Conservation (phyloP, 2,329 filamentous ascomycete genomes). For the Phialophora chinensis region DNA sequence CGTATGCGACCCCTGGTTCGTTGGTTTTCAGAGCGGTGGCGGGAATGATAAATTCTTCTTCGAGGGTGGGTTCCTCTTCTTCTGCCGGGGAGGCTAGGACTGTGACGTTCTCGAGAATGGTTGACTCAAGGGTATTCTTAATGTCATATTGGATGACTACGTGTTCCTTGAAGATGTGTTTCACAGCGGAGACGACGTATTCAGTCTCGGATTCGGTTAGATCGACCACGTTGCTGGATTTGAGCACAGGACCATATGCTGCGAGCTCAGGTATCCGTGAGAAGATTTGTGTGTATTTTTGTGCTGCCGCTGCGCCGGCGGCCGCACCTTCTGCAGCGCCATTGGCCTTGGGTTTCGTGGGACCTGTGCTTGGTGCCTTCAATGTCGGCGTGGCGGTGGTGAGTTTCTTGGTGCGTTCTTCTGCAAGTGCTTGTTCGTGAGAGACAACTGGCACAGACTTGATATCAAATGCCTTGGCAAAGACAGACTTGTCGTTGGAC, state of each 20-base stretch:
- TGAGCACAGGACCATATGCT: conserved; percentile 87
- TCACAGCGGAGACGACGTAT: conserved; percentile 90
- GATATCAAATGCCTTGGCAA: conserved; percentile 86
- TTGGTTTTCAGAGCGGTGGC: conserved; percentile 81
- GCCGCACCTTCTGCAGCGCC: conserved; percentile 76
- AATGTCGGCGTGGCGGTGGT: conserved; percentile 89
- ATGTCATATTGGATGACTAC: conserved; percentile 95
- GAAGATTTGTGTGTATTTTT: conserved; percentile 88
- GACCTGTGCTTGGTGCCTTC: conserved; percentile 84
- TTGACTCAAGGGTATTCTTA: conserved; percentile 94
- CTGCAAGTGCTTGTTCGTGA: conserved; percentile 91
- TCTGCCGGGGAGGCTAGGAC: conserved; percentile 79
- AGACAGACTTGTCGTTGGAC: conserved; percentile 84
- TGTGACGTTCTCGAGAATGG: conserved; percentile 86
- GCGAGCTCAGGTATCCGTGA: conserved; percentile 89
- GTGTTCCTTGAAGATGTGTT: conserved; percentile 98
- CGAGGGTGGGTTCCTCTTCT: conserved; percentile 71
- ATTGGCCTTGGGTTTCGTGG: conserved; percentile 71
- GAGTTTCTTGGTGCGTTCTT: conserved; percentile 96
- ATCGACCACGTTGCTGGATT: conserved; percentile 84
- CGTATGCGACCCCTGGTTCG: conserved; percentile 91
- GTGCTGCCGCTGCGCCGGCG: conserved; percentile 73
- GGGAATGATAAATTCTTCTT: conserved; percentile 92
- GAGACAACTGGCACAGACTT: conserved; percentile 90
- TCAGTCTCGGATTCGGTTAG: conserved; percentile 97